Conservation (phyloP, 306 rosid species). For the Acmispon strigosus region DNA sequence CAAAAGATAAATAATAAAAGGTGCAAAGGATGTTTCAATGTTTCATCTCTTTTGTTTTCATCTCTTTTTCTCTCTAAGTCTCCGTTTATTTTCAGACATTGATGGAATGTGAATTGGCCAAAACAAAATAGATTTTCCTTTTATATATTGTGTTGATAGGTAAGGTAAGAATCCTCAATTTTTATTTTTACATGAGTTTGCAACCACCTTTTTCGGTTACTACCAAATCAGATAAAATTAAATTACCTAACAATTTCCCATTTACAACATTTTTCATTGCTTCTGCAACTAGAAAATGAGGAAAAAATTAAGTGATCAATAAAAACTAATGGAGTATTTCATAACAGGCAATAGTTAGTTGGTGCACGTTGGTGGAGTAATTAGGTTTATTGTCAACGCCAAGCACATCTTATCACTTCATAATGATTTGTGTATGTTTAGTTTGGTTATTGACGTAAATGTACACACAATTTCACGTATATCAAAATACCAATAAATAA, state of each 20-base stretch:
- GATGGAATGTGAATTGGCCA: neutral
- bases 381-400: constrained; percentile 20
- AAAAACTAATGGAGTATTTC: neutral
- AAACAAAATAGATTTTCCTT: neutral
- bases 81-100: neutral
- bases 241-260: neutral
- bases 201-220: neutral
- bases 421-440: no score
- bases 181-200: neutral
- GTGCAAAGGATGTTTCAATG: constrained; percentile 9
- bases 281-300: neutral
- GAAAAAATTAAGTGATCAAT: neutral
- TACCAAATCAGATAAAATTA: neutral
- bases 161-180: neutral
- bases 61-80: neutral
- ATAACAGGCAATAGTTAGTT: constrained; percentile 5
- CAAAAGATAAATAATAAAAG: neutral
- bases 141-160: neutral
- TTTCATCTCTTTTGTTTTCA: neutral
- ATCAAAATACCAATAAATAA: no score
- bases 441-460: no score
- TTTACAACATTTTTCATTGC: neutral
- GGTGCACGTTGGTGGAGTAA: constrained; percentile 1
- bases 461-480: no score
- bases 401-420: neutral